Evolutionary conservation across 176 grass and related monocot genomes (phyloP).

Genomic region (Musa schizocarpa): DNA sequence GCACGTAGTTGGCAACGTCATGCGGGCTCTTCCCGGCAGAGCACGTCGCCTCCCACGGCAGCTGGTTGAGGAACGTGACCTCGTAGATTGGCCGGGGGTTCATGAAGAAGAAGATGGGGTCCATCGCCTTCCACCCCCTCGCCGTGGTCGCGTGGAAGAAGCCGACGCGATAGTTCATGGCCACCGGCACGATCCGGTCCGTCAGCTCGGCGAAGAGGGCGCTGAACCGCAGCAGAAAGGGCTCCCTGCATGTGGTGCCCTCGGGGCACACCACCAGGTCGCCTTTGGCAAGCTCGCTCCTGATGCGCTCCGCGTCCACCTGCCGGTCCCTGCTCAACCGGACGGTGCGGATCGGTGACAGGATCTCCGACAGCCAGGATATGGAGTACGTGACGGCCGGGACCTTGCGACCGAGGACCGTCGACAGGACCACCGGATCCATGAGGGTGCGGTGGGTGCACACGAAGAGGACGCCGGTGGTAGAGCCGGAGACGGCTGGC

Average conservation of each 20-base stretch:
- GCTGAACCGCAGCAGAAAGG: slow-evolving; percentile 82
- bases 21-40: slow-evolving; percentile 53
- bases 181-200: slow-evolving; percentile 85
- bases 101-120: slow-evolving; percentile 99
- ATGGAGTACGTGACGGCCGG: slow-evolving; percentile 79
- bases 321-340: slow-evolving; percentile 49
- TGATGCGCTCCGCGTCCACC: slow-evolving; percentile 41
- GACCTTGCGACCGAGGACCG: slow-evolving; percentile 42
- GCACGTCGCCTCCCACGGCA: slow-evolving; percentile 67
- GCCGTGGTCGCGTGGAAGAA: slow-evolving; percentile 95
- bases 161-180: slow-evolving; percentile 70
- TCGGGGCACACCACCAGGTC: slow-evolving; percentile 91
- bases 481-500: background rate
- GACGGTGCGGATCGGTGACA: slow-evolving; percentile 64
- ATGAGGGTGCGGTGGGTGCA: slow-evolving; percentile 88
- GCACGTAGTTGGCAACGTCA: slow-evolving; percentile 92
- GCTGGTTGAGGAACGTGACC: slow-evolving; percentile 85
- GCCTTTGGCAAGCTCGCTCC: slow-evolving; percentile 33
- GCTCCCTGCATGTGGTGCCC: slow-evolving; percentile 92
- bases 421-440: slow-evolving; percentile 62
- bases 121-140: slow-evolving; percentile 91
- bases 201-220: slow-evolving; percentile 92
- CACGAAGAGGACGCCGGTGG: slow-evolving; percentile 59
- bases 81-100: slow-evolving; percentile 80
- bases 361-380: slow-evolving; percentile 56